Conservation (phyloP, 73 alveolate species). For the Effrenium voratum region DNA sequence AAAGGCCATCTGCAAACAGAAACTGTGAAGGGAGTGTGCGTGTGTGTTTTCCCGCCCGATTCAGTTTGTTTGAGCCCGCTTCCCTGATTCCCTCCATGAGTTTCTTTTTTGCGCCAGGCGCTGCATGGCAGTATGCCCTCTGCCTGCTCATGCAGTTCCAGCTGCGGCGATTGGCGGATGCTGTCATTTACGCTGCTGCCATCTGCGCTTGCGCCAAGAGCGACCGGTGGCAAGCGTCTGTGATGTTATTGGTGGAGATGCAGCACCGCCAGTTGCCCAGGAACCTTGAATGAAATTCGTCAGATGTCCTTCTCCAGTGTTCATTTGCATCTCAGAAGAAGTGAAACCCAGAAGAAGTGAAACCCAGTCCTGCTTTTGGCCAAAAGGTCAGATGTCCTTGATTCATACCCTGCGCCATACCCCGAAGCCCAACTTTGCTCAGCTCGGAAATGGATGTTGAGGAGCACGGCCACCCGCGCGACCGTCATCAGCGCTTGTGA, state of each 20-base stretch:
- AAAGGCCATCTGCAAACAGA: neutral
- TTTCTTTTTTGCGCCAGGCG: neutral
- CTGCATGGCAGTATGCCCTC: neutral
- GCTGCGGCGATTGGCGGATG: slow-evolving; percentile 1
- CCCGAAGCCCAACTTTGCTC: too few relatives aligned
- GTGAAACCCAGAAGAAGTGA: too few relatives aligned
- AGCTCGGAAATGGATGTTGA: neutral
- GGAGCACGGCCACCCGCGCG: neutral
- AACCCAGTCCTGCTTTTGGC: too few relatives aligned
- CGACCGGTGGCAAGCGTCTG: neutral
- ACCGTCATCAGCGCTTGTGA: slow-evolving; percentile 19
- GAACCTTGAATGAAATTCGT: neutral
- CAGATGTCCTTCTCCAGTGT: too few relatives aligned
- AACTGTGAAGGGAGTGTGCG: neutral
- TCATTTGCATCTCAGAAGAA: too few relatives aligned
- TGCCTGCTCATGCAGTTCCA: neutral
- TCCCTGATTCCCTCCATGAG: neutral
- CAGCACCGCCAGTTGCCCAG: neutral
- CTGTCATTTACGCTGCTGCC: neutral
- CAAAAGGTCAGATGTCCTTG: too few relatives aligned
- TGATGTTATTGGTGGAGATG: neutral
- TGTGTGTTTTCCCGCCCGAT: neutral
- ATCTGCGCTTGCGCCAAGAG: neutral
- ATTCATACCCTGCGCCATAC: too few relatives aligned
- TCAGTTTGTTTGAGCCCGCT: neutral